These are phyloP conservation scores for Cardamine chenopodiifolia DNA, from an alignment of 345 rosid genomes.

Conservation along the genomic window DNA sequence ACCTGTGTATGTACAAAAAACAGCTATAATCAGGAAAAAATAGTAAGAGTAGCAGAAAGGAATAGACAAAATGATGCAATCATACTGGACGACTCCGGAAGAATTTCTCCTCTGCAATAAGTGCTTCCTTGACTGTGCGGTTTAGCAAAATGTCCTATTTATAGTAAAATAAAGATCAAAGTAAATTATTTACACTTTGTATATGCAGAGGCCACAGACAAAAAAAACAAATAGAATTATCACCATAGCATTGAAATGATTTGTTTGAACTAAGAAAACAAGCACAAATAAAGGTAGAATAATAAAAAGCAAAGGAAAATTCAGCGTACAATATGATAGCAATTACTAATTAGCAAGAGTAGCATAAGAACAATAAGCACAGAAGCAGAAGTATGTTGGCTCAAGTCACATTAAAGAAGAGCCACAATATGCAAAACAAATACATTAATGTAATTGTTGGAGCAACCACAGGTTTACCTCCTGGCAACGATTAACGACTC, in stretches of 20 bases:
- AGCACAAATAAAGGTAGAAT: neutral
- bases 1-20: constrained; percentile 46
- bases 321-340: constrained; percentile 10
- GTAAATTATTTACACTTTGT: neutral
- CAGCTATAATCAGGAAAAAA: constrained; percentile 13
- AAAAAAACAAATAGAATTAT: neutral
- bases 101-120: constrained; percentile 55
- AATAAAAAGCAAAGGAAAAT: constrained; percentile 6
- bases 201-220: constrained; percentile 14
- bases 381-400: neutral
- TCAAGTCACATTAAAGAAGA: neutral
- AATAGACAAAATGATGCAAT: constrained; percentile 21
- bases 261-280: neutral
- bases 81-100: constrained; percentile 58
- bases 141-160: constrained; percentile 61
- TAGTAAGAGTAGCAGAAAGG: constrained; percentile 28
- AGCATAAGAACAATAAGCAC: constrained; percentile 6
- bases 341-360: neutral
- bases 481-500: constrained; percentile 74
- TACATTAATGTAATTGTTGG: neutral
- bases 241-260: neutral
- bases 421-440: neutral
- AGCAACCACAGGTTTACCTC: constrained; percentile 46
- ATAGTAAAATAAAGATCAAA: neutral
- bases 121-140: constrained; percentile 63